Conservation (phyloP, 2,329 filamentous ascomycete genomes). For the Periconia digitata region DNA sequence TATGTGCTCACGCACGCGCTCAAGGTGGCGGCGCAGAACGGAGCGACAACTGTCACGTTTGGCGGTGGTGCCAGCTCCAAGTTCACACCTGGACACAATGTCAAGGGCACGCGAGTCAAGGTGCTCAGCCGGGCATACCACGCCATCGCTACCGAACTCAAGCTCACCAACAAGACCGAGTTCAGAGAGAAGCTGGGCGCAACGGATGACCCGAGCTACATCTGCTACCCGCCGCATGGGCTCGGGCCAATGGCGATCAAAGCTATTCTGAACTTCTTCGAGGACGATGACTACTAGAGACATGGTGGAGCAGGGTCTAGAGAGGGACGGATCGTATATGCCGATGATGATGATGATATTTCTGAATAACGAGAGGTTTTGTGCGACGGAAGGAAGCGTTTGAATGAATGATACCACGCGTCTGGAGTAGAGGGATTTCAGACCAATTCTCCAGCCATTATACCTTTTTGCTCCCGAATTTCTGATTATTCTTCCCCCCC, state of each 20-base stretch:
- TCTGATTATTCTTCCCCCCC: neutral
- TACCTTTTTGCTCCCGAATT: neutral
- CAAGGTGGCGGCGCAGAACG: conserved; percentile 59
- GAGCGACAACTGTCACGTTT: conserved; percentile 75
- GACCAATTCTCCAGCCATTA: neutral
- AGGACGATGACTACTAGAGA: conserved; percentile 58
- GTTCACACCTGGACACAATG: conserved; percentile 77
- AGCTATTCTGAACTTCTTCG: conserved; percentile 89
- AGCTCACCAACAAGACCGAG: conserved; percentile 80
- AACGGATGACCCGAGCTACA: conserved; percentile 79
- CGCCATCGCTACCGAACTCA: conserved; percentile 77
- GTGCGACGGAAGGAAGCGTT: neutral
- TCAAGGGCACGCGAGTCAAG: conserved; percentile 77
- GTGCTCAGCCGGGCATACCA: conserved; percentile 82
- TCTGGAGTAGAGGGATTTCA: neutral
- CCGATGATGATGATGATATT: neutral
- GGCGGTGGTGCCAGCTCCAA: conserved; percentile 77
- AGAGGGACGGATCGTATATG: too few relatives aligned
- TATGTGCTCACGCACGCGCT: conserved; percentile 74
- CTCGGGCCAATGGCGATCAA: conserved; percentile 79
- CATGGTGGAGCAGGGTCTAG: neutral
- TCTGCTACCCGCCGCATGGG: conserved; percentile 86
- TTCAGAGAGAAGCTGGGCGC: conserved; percentile 91
- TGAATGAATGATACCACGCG: neutral
- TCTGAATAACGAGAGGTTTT: neutral